Percentiles rank a stretch among this genome's conserved stretches.
These are phyloP conservation scores for Gossypium mustelinum DNA, from an alignment of 345 rosid genomes.

Conservation along the genomic window DNA sequence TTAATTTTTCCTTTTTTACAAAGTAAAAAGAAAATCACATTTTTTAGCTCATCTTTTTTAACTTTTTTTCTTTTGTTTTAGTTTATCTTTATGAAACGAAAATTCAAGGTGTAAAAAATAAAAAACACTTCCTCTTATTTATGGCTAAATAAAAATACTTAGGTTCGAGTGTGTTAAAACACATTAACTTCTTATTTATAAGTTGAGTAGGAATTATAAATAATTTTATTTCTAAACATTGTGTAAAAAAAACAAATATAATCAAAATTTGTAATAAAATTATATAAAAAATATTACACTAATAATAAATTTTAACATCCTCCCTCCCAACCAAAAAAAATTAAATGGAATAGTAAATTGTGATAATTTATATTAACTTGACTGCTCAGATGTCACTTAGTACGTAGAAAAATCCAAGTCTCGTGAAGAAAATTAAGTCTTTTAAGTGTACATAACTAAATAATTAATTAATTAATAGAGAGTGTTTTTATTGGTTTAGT, in stretches of 20 bases:
- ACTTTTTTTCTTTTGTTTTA: too few species aligned
- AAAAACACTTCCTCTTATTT: too few species aligned
- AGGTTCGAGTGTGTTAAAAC: rapidly evolving
- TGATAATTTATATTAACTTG: background rate
- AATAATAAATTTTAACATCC: too few species aligned
- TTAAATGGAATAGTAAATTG: background rate
- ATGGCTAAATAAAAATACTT: too few species aligned
- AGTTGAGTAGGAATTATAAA: rapidly evolving
- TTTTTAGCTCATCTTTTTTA: too few species aligned
- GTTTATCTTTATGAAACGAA: too few species aligned
- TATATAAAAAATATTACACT: too few species aligned
- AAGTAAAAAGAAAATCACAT: too few species aligned
- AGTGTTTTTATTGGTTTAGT: background rate
- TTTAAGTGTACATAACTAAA: background rate
- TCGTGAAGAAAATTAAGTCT: constrained; percentile 8
- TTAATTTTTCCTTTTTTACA: too few species aligned
- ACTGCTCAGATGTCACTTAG: constrained; percentile 2
- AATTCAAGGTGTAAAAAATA: too few species aligned
- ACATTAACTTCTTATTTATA: rapidly evolving
- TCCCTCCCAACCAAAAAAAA: background rate
- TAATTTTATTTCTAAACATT: rapidly evolving
- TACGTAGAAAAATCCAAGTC: constrained; percentile 11
- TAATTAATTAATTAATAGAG: background rate
- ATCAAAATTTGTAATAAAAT: too few species aligned
- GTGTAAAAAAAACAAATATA: too few species aligned